phyloP scores from a whole-genome alignment of 1,284 basidiomycete species.

The Fomitopsis palustris region DNA sequence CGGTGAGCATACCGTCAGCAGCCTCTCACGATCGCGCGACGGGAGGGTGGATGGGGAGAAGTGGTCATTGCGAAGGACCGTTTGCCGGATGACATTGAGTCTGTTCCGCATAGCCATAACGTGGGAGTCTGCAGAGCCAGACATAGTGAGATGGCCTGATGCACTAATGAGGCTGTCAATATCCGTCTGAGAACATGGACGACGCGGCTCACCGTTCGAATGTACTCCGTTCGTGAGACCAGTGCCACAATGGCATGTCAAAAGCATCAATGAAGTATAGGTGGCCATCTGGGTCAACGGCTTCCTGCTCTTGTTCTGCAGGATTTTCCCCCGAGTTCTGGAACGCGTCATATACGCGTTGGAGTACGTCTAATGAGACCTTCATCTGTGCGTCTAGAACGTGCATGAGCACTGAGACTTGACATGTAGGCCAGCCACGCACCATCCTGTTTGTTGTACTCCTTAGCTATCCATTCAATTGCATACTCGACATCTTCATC shows the following conservation, averaged over 20 bases:
- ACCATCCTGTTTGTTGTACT: conserved; percentile 93
- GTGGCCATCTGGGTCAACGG: conserved; percentile 83
- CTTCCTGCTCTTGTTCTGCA: conserved; percentile 52
- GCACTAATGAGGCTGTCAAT: conserved; percentile 30
- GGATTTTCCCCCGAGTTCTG: conserved; percentile 66
- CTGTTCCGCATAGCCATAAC: conserved; percentile 77
- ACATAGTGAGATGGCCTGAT: conserved; percentile 54
- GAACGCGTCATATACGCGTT: conserved; percentile 79
- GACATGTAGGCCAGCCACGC: conserved; percentile 16
- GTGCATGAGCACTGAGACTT: background rate
- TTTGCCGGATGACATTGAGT: conserved; percentile 85
- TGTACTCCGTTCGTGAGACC: conserved; percentile 79
- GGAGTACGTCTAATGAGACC: conserved; percentile 68
- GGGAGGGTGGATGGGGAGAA: conserved; percentile 93
- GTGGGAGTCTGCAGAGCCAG: conserved; percentile 78
- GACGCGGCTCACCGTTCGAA: conserved; percentile 61
- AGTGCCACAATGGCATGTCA: conserved; percentile 91
- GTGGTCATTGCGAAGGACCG: conserved; percentile 90
- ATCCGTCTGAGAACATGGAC: conserved; percentile 13
- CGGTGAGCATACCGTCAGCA: conserved; percentile 70
- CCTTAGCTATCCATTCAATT: conserved; percentile 80
- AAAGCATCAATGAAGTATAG: conserved; percentile 88
- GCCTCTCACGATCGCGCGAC: conserved; percentile 78
- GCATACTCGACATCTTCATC: conserved; percentile 77
- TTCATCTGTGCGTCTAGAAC: conserved; percentile 73